phyloP scores from a whole-genome alignment of 768 basidiomycete species.

The Krasilnikovozyma curviuscula region DNA sequence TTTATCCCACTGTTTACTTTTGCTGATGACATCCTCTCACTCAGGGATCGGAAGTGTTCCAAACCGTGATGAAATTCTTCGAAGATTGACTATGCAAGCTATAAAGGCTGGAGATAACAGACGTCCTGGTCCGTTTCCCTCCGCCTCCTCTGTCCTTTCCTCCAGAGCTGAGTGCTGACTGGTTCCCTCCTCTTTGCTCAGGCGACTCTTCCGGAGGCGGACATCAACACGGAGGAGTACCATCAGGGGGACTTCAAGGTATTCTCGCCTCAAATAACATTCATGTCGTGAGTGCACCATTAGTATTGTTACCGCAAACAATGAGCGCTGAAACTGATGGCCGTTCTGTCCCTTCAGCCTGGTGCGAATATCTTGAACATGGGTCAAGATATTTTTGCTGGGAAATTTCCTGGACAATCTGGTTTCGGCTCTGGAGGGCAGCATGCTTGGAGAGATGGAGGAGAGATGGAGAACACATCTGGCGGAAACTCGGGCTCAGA shows the following conservation, averaged over 20 bases:
- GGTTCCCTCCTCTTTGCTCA: background rate
- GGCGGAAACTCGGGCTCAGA: too few relatives aligned
- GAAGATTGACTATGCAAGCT: too few relatives aligned
- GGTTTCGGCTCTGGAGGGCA: constrained; percentile 5
- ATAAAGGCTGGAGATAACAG: too few relatives aligned
- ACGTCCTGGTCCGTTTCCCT: too few relatives aligned
- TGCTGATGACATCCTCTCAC: too few relatives aligned
- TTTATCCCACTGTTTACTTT: too few relatives aligned
- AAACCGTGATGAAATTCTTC: too few relatives aligned
- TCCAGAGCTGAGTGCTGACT: background rate
- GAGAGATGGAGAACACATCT: too few relatives aligned
- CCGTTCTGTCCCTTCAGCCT: background rate
- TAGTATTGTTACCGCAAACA: constrained; percentile 12
- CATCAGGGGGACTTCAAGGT: constrained; percentile 6
- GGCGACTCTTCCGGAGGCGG: constrained; percentile 1
- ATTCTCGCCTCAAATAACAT: constrained; percentile 4
- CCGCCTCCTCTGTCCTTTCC: background rate
- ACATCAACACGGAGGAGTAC: constrained; percentile 4
- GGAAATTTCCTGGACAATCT: constrained; percentile 7
- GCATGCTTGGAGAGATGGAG: background rate
- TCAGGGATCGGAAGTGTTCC: too few relatives aligned
- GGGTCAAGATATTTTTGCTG: constrained; percentile 6
- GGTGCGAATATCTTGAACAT: background rate
- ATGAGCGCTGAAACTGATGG: background rate
- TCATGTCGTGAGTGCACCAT: constrained; percentile 9